Conservation (phyloP, 2,329 filamentous ascomycete genomes). For the Elsinoe batatas region DNA sequence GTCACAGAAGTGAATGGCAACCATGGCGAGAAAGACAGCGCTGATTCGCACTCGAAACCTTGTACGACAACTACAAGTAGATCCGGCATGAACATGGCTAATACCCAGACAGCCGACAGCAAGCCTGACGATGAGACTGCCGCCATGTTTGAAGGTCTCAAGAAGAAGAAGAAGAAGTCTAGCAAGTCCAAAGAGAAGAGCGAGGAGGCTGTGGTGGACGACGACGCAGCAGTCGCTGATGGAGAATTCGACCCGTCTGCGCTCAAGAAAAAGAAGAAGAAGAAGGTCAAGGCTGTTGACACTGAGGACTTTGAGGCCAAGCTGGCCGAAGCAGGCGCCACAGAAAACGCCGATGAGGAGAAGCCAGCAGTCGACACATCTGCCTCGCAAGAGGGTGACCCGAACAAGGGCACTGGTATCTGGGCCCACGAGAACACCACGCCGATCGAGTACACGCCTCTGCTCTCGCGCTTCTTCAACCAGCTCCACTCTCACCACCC, state of each 20-base stretch:
- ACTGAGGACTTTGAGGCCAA: conserved; percentile 58
- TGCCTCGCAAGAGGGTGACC: conserved; percentile 57
- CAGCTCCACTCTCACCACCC: conserved; percentile 93
- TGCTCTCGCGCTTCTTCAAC: conserved; percentile 88
- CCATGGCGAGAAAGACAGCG: conserved; percentile 64
- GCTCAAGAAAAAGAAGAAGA: conserved; percentile 83
- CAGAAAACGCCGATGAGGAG: conserved; percentile 48
- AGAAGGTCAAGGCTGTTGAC: conserved; percentile 49
- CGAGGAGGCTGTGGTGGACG: conserved; percentile 29
- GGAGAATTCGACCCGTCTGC: conserved; percentile 54
- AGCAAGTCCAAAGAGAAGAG: conserved; percentile 48
- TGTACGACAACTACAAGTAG: conserved; percentile 6
- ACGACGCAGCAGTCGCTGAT: conserved; percentile 43
- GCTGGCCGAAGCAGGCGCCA: conserved; percentile 50
- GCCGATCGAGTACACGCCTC: conserved; percentile 71
- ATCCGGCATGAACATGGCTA: conserved; percentile 15
- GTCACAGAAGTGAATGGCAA: conserved; percentile 65
- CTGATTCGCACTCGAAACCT: conserved; percentile 58
- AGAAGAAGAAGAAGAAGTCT: conserved; percentile 69
- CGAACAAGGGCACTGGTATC: conserved; percentile 79
- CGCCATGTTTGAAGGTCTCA: conserved; percentile 54
- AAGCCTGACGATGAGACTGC: conserved; percentile 35
- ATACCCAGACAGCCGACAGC: conserved; percentile 33
- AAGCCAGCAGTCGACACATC: conserved; percentile 26
- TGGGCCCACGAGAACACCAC: conserved; percentile 74